These are phyloP conservation scores for Hamigera avellanea DNA, from an alignment of 495 filamentous ascomycete species.

Conservation along the genomic window DNA sequence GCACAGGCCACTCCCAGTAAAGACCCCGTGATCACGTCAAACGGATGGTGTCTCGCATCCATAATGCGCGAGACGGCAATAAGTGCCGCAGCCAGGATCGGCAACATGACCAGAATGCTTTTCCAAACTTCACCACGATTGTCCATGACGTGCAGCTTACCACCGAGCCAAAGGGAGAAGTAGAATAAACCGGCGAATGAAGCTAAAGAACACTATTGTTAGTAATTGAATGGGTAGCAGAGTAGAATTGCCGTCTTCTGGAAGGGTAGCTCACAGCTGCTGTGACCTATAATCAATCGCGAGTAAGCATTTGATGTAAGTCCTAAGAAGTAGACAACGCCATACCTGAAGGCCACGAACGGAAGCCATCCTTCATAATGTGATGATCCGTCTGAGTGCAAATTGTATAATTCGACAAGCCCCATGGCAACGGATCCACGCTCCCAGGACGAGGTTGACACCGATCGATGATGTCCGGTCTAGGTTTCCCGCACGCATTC, in stretches of 20 bases:
- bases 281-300: slow-evolving; percentile 24
- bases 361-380: slow-evolving; percentile 75
- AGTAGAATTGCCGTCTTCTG: not conserved
- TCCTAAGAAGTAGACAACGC: slow-evolving; percentile 3
- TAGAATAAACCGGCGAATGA: slow-evolving; percentile 76
- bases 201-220: slow-evolving; percentile 14
- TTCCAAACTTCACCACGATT: slow-evolving; percentile 70
- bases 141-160: slow-evolving; percentile 46
- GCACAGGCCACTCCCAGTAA: slow-evolving; percentile 46
- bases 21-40: slow-evolving; percentile 75
- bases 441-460: slow-evolving; percentile 42
- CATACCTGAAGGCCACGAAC: slow-evolving; percentile 67
- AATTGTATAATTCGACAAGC: slow-evolving; percentile 53
- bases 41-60: slow-evolving; percentile 81
- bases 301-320: slow-evolving; percentile 15
- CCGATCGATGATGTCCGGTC: slow-evolving; percentile 67
- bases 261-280: slow-evolving; percentile 35
- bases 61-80: slow-evolving; percentile 48
- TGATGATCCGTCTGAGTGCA: slow-evolving; percentile 49
- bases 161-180: slow-evolving; percentile 49
- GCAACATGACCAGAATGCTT: slow-evolving; percentile 53
- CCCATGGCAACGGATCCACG: slow-evolving; percentile 25
- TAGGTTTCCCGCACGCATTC: slow-evolving; percentile 75
- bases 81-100: slow-evolving; percentile 40
- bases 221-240: slow-evolving; percentile 2